A percentile compares a stretch with the other conserved stretches of the same genome.
These are phyloP conservation scores for Ceratobasidium theobromae DNA, from an alignment of 1,284 basidiomycete species.

Conservation along the genomic window DNA sequence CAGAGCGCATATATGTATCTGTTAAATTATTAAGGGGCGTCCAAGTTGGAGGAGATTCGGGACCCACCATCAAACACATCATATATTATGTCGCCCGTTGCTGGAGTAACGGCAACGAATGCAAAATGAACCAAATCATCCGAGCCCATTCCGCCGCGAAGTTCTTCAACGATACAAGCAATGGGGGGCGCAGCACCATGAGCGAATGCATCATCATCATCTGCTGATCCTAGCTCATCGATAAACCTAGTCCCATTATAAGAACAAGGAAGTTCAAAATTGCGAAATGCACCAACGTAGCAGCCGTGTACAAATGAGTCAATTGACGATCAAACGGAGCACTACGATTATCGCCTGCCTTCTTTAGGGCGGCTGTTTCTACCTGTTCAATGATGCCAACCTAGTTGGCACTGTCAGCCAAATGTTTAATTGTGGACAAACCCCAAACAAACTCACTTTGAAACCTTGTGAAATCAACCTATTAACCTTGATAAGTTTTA, in stretches of 20 bases:
- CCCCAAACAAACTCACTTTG: constrained; percentile 47
- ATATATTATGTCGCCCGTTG: constrained; percentile 89
- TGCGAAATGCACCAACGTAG: constrained; percentile 64
- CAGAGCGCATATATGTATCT: constrained; percentile 83
- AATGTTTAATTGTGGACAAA: neutral
- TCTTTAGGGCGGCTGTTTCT: constrained; percentile 96
- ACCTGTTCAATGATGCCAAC: constrained; percentile 90
- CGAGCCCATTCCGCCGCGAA: constrained; percentile 51
- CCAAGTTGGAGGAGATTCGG: constrained; percentile 33
- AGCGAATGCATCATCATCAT: constrained; percentile 58
- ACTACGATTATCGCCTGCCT: constrained; percentile 79
- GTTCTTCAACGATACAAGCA: constrained; percentile 72
- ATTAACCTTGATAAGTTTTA: neutral
- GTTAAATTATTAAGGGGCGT: neutral
- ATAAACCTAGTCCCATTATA: constrained; percentile 58
- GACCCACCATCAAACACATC: constrained; percentile 79
- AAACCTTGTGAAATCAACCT: constrained; percentile 85
- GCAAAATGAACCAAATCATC: constrained; percentile 65
- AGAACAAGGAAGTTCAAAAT: neutral
- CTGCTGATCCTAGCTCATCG: constrained; percentile 68
- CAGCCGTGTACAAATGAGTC: constrained; percentile 81
- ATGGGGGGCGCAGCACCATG: constrained; percentile 53
- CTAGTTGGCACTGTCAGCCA: constrained; percentile 38
- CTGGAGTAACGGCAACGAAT: constrained; percentile 65
- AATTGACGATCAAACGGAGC: constrained; percentile 81